phyloP scores from a whole-genome alignment of 495 filamentous ascomycete genomes.

The Hypoxylon trugodes region DNA sequence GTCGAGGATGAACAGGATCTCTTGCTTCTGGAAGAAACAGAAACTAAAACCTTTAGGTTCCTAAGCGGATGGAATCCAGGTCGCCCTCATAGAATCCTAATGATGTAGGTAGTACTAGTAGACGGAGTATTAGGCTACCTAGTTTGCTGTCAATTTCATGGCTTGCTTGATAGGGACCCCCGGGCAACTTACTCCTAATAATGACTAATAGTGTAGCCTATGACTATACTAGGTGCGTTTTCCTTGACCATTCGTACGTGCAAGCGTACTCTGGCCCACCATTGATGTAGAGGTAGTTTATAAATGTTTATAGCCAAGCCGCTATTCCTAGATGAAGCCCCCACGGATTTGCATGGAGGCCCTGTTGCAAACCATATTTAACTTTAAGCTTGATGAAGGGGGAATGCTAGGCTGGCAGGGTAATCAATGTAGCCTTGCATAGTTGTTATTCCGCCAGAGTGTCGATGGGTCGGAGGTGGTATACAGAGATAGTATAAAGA shows the following conservation, averaged over 20 bases:
- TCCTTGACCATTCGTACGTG: neutral
- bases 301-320: too few relatives aligned
- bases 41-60: neutral
- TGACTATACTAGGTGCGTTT: neutral
- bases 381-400: conserved; percentile 13
- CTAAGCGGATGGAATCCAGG: neutral
- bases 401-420: neutral
- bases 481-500: conserved; percentile 12
- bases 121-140: neutral
- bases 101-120: neutral
- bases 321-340: neutral
- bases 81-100: conserved; percentile 10
- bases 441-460: neutral
- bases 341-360: conserved; percentile 4
- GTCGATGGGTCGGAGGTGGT: neutral
- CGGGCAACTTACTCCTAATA: neutral
- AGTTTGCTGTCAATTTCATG: neutral
- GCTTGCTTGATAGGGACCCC: conserved; percentile 1
- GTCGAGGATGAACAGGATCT: conserved; percentile 16
- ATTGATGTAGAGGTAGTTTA: conserved; percentile 5
- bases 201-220: conserved; percentile 1
- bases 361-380: conserved; percentile 6
- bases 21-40: neutral
- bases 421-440: neutral
- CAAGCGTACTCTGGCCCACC: neutral